Base-by-base conservation (phyloP, 805 yeast species). In the Dipodascopsis tothii region DNA sequence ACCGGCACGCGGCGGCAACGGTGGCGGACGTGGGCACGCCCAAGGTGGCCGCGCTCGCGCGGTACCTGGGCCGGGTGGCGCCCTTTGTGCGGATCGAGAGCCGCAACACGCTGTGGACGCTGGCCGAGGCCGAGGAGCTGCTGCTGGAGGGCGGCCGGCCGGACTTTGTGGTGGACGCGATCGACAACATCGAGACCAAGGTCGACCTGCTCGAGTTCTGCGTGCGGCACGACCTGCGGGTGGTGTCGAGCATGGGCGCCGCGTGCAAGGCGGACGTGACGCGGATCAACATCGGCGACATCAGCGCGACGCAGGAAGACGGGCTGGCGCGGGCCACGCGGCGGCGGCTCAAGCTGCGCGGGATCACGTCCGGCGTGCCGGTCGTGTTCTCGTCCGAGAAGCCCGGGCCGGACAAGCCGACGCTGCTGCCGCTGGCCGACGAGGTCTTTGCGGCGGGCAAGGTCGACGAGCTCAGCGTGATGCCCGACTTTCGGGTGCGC, bases 211-310 rank as follows among this genome's bases (percentile, higher is more conserved):
- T 92, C 52, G 79, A 80, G 25, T 88, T 72, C 63, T 81, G 94
- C 53, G 68, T 79, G 59, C 69, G 71, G 16, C 65, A 77, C 35
- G 62, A 71, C 1, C 60, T 90, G 27, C 76, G 75, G n/a, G 82
- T 87, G 25, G 74, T 92, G 33, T 80, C 94, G 3, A 84, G 96
- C 0, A 94, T 94, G 78, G 99, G 99, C 21, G 97, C 99, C 1
- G 95, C 96, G 3, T 82, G 95, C 55, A 92, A 92, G 62, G 81
- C 94, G 41, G 99, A 92, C 60, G 94, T 97, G 9, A 81, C 96
- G 2, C 72, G 97, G 57, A 77, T 92, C 45, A 84, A 86, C 60
- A 73, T 92, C 34, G 87, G 87, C 27, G 99, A 92, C 64, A 77
- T 92, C 42, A 80, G 94, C 27, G 76, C 75, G 41, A 84, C 98